Evolutionary conservation across 306 rosid species (phyloP).

Genomic region (Cercis canadensis): DNA sequence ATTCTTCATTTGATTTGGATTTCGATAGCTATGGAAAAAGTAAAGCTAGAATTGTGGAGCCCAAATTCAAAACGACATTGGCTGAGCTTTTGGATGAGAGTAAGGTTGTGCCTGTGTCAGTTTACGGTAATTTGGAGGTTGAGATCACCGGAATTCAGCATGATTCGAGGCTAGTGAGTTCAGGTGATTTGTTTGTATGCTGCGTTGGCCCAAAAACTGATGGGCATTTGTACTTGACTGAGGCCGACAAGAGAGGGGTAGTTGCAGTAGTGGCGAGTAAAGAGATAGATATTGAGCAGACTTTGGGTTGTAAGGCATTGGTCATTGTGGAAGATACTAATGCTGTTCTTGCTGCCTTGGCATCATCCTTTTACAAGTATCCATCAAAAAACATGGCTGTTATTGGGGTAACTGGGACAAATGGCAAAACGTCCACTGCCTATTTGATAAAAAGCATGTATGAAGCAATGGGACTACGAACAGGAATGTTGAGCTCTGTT

Average conservation of each 20-base stretch:
- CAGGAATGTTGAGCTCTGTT: conserved; percentile 84
- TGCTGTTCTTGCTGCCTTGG: conserved; percentile 71
- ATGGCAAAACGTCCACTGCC: conserved; percentile 81
- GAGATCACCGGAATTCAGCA: conserved; percentile 95
- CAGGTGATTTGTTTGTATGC: conserved; percentile 86
- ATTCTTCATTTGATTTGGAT: conserved; percentile 75
- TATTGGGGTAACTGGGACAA: conserved; percentile 79
- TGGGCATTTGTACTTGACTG: conserved; percentile 73
- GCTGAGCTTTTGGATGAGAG: conserved; percentile 97
- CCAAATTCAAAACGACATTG: conserved; percentile 80
- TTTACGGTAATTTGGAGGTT: conserved; percentile 81
- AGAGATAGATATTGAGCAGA: conserved; percentile 89
- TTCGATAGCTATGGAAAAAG: conserved; percentile 78
- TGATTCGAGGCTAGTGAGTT: conserved; percentile 70
- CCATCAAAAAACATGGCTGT: conserved; percentile 89
- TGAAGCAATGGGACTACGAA: conserved; percentile 87
- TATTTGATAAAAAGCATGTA: conserved; percentile 87
- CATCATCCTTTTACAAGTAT: conserved; percentile 78
- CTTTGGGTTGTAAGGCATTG: conserved; percentile 87
- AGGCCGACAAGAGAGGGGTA: conserved; percentile 96
- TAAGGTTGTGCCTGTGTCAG: conserved; percentile 87
- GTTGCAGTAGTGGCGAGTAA: conserved; percentile 91
- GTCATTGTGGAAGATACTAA: conserved; percentile 92
- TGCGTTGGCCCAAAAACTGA: conserved; percentile 72
- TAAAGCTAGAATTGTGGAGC: conserved; percentile 79